These are phyloP conservation scores for Liriodendron chinense DNA, from an alignment of 164 flowering plant species.

Conservation along the genomic window DNA sequence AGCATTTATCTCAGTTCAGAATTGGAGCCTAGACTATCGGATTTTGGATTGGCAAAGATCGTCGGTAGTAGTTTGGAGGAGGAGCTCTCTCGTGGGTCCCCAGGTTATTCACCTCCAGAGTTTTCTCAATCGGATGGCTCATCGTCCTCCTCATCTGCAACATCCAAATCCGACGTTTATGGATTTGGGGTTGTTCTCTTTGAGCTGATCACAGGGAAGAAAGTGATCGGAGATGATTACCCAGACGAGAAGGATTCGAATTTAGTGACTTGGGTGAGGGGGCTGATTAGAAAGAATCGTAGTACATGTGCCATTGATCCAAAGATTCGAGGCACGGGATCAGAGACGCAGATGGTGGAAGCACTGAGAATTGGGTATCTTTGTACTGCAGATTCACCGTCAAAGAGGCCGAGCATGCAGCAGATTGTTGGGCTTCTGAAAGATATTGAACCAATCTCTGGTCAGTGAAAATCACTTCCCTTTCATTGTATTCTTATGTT, in stretches of 20 bases:
- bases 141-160: conserved; percentile 20
- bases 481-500: not conserved
- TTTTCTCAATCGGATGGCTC: conserved; percentile 26
- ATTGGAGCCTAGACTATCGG: conserved; percentile 81
- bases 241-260: conserved; percentile 46
- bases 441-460: conserved; percentile 58
- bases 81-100: conserved; percentile 40
- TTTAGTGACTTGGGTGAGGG: conserved; percentile 79
- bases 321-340: conserved; percentile 56
- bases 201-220: conserved; percentile 80
- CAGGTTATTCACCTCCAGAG: conserved; percentile 71
- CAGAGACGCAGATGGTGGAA: conserved; percentile 61
- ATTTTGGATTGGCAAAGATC: conserved; percentile 72
- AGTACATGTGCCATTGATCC: conserved; percentile 60
- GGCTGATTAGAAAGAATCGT: conserved; percentile 50
- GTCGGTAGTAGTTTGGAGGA: conserved; percentile 58
- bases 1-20: conserved; percentile 69
- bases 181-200: conserved; percentile 79
- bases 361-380: conserved; percentile 80
- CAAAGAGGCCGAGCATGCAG: conserved; percentile 87
- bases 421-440: conserved; percentile 89
- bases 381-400: conserved; percentile 84
- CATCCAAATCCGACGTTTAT: conserved; percentile 73
- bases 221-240: conserved; percentile 64
- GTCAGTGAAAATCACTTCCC: conserved; percentile 17